These are phyloP conservation scores for Penicillium sp. DNA, from an alignment of 2,329 filamentous ascomycete species.

Conservation along the genomic window DNA sequence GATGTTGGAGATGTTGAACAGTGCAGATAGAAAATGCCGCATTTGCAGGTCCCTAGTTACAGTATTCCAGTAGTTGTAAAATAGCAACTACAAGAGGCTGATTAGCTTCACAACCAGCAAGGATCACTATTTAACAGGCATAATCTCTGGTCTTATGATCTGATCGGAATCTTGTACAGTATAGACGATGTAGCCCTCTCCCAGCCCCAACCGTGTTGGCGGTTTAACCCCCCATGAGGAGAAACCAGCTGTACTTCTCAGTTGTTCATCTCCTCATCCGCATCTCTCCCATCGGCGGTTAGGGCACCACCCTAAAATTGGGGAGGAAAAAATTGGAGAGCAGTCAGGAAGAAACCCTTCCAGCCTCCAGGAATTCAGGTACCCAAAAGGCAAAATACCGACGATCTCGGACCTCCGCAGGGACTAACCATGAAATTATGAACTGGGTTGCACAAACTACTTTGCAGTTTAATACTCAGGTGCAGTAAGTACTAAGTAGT, in stretches of 20 bases:
- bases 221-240: slow-evolving; percentile 1
- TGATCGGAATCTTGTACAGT: neutral
- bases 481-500: too few relatives aligned
- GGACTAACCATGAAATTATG: too few relatives aligned
- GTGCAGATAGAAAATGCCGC: too few relatives aligned
- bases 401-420: slow-evolving; percentile 6
- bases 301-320: neutral
- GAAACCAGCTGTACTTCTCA: neutral
- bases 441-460: too few relatives aligned
- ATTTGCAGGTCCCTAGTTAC: too few relatives aligned
- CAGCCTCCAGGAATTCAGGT: too few relatives aligned
- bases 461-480: too few relatives aligned
- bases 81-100: neutral
- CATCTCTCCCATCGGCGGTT: neutral
- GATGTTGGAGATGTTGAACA: neutral
- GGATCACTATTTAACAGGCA: too few relatives aligned
- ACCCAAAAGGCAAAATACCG: neutral
- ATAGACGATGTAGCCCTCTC: neutral
- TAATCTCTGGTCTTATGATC: too few relatives aligned
- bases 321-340: neutral
- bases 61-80: neutral
- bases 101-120: too few relatives aligned
- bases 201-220: neutral
- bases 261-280: neutral
- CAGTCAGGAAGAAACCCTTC: neutral